These are phyloP conservation scores for Phyllosticta capitalensis DNA, from an alignment of 2,329 filamentous ascomycete species.

Conservation along the genomic window DNA sequence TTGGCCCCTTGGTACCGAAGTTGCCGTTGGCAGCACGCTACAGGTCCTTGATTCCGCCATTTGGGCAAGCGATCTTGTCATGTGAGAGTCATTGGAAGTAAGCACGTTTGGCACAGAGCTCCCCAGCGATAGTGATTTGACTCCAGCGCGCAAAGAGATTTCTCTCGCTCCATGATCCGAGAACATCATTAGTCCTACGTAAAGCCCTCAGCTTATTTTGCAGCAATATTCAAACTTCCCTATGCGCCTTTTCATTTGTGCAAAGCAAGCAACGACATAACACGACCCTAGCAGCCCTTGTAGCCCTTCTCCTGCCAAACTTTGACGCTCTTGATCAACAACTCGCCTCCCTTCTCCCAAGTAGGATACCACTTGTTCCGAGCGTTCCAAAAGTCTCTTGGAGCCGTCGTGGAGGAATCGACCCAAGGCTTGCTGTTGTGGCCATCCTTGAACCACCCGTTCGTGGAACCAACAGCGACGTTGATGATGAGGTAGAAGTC, in stretches of 20 bases:
- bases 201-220: neutral
- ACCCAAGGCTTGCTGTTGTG: conserved; percentile 69
- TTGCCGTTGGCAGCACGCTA: neutral
- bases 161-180: neutral
- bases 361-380: conserved; percentile 58
- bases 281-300: conserved; percentile 31
- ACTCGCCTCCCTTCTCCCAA: conserved; percentile 53
- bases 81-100: neutral
- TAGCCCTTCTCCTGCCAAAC: conserved; percentile 42
- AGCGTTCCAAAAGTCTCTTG: conserved; percentile 67
- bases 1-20: neutral
- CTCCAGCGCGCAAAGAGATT: no score
- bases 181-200: neutral
- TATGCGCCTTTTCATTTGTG: neutral
- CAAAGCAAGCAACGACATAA: neutral
- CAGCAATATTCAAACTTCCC: neutral
- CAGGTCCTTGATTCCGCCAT: neutral
- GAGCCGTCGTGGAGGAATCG: conserved; percentile 55
- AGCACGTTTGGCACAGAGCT: no score
- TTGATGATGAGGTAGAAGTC: conserved; percentile 69
- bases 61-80: neutral
- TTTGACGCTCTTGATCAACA: conserved; percentile 60
- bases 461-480: conserved; percentile 66
- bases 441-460: conserved; percentile 76
- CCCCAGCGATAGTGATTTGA: no score